These are phyloP conservation scores for Rhizopogon salebrosus DNA, from an alignment of 768 basidiomycete genomes.

Conservation along the genomic window DNA sequence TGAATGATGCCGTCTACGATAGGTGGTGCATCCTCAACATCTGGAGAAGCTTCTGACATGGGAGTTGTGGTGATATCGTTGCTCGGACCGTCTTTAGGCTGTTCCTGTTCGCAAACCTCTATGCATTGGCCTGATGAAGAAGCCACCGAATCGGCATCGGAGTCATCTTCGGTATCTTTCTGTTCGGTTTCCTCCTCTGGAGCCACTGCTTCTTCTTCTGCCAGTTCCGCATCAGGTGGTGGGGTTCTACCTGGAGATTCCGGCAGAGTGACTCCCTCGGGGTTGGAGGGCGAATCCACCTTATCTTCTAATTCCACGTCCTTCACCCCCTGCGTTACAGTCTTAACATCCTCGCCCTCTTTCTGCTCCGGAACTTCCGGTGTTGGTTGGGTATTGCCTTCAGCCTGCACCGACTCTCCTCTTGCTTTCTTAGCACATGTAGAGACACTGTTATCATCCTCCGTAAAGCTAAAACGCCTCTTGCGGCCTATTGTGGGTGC, in stretches of 20 bases:
- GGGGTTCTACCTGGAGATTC: constrained; percentile 29
- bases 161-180: constrained; percentile 10
- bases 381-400: constrained; percentile 20
- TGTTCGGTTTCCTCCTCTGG: constrained; percentile 5
- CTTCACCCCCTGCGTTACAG: constrained; percentile 66
- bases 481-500: constrained; percentile 66
- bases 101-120: constrained; percentile 4
- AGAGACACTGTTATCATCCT: constrained; percentile 29
- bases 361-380: constrained; percentile 21
- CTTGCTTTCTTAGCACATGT: constrained; percentile 33
- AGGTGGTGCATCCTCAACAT: constrained; percentile 6
- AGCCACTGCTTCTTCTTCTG: constrained; percentile 5
- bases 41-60: not conserved
- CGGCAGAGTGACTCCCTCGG: constrained; percentile 33
- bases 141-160: constrained; percentile 14
- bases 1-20: constrained; percentile 5
- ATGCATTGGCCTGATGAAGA: constrained; percentile 11
- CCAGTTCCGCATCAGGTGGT: constrained; percentile 8
- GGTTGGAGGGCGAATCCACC: constrained; percentile 8
- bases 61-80: constrained; percentile 3
- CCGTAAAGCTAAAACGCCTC: constrained; percentile 52
- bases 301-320: constrained; percentile 57
- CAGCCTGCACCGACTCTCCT: constrained; percentile 33
- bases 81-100: not conserved
- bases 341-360: constrained; percentile 51